A percentile compares a stretch with the other conserved stretches of the same genome.
Evolutionary conservation across 2,329 filamentous ascomycete genomes (phyloP).

Genomic region (Hortaea werneckii): DNA sequence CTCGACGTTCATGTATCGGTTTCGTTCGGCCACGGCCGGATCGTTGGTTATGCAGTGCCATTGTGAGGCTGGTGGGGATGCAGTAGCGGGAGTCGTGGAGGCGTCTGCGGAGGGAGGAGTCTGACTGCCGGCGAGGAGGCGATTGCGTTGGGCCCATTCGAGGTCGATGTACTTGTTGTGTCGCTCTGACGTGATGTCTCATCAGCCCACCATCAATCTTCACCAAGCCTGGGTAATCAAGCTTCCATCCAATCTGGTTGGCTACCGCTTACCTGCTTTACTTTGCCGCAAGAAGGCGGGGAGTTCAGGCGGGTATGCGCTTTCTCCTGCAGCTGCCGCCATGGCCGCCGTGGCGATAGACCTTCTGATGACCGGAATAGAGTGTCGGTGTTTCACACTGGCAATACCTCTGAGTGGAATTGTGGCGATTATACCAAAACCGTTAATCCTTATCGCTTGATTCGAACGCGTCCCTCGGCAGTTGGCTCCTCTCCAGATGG

Average conservation of each 20-base stretch:
- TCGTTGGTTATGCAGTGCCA: slow-evolving; percentile 51
- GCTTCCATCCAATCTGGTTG: no score
- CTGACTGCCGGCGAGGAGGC: slow-evolving; percentile 38
- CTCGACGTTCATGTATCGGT: slow-evolving; percentile 83
- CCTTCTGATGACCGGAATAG: no score
- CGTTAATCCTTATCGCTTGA: no score
- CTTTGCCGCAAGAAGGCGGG: slow-evolving; percentile 45
- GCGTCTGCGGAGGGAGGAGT: slow-evolving; percentile 5
- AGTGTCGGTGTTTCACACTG: no score
- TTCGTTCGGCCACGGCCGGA: slow-evolving; percentile 51
- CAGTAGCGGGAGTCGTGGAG: slow-evolving; percentile 4
- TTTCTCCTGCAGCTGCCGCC: slow-evolving; percentile 1
- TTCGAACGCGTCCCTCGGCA: no score
- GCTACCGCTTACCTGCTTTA: slow-evolving; percentile 28
- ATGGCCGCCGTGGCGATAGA: slow-evolving; percentile 2
- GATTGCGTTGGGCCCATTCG: slow-evolving; percentile 49
- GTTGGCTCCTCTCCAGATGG: no score
- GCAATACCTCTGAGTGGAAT: no score
- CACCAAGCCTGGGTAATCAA: background rate
- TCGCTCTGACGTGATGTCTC: slow-evolving; percentile 39
- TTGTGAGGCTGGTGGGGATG: slow-evolving; percentile 38
- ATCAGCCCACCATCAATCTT: background rate
- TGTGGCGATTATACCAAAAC: no score
- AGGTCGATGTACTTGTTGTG: slow-evolving; percentile 51
- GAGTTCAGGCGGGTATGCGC: slow-evolving; percentile 20